These are phyloP conservation scores for Coemansia sp. DNA, from an alignment of 371 early-diverging fungal species.

Conservation along the genomic window DNA sequence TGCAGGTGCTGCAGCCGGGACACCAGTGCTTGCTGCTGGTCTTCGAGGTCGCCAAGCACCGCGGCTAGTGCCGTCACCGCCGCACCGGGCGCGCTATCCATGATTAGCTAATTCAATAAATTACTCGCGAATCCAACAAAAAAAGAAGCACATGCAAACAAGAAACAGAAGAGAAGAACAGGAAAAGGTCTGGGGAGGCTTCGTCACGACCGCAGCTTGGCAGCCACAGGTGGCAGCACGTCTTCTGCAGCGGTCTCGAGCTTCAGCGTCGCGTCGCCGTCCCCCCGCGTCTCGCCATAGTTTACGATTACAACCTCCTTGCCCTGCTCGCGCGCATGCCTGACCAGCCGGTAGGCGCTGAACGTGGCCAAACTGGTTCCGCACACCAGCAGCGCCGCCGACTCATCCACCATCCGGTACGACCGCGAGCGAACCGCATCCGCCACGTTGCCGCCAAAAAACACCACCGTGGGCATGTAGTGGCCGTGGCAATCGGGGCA, in stretches of 20 bases:
- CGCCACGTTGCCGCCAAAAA: constrained; percentile 87
- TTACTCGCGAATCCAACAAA: too few relatives aligned
- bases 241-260: constrained; percentile 53
- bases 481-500: constrained; percentile 66
- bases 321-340: constrained; percentile 59
- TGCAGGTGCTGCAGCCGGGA: constrained; percentile 13
- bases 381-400: constrained; percentile 67
- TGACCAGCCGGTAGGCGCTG: constrained; percentile 76
- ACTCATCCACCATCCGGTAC: constrained; percentile 57
- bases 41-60: constrained; percentile 22
- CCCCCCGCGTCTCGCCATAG: constrained; percentile 75
- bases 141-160: not conserved
- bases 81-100: constrained; percentile 10
- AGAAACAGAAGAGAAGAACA: not conserved
- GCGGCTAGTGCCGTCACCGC: constrained; percentile 25
- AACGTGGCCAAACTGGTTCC: constrained; percentile 83
- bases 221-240: constrained; percentile 22
- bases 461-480: constrained; percentile 78
- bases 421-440: constrained; percentile 55
- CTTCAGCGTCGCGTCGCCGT: constrained; percentile 60
- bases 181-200: not conserved
- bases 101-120: too few relatives aligned
- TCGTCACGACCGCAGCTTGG: not conserved
- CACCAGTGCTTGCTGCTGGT: constrained; percentile 26
- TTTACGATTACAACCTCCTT: constrained; percentile 71